Percentiles rank a stretch among this genome's conserved stretches.
Evolutionary conservation across 371 early-diverging fungal species (phyloP).

Genomic region (Lichtheimia corymbifera): DNA sequence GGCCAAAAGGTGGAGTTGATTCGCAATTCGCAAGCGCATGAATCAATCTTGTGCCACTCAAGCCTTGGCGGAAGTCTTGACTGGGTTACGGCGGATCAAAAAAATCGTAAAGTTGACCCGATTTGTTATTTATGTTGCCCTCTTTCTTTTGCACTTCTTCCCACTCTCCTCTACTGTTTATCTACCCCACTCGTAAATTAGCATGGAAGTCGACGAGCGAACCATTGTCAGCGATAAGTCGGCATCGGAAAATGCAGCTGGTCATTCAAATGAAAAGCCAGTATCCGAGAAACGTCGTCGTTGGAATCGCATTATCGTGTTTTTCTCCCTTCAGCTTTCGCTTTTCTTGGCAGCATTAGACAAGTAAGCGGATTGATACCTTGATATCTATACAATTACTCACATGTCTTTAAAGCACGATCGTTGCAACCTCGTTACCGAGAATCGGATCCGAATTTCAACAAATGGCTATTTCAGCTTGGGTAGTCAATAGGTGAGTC

Average conservation of each 20-base stretch:
- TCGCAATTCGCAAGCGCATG: too few relatives aligned
- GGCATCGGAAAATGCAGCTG: neutral
- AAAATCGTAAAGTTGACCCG: neutral
- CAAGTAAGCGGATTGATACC: slow-evolving; percentile 29
- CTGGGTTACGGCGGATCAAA: too few relatives aligned
- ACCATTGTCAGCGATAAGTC: neutral
- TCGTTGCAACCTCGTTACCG: slow-evolving; percentile 76
- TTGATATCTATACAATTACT: neutral
- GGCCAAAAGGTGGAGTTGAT: too few relatives aligned
- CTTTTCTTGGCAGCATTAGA: slow-evolving; percentile 81
- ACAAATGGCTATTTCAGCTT: slow-evolving; percentile 57
- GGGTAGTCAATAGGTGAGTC: slow-evolving; percentile 56
- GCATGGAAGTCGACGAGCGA: neutral
- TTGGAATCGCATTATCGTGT: slow-evolving; percentile 15
- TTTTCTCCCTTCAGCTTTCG: slow-evolving; percentile 56
- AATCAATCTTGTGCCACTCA: too few relatives aligned
- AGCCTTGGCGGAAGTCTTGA: too few relatives aligned
- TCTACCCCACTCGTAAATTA: neutral
- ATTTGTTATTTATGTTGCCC: neutral
- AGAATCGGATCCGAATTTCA: slow-evolving; percentile 74
- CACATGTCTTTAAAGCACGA: slow-evolving; percentile 42
- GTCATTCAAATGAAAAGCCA: neutral
- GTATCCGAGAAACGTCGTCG: neutral
- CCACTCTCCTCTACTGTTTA: neutral
- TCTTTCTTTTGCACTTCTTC: neutral